phyloP scores from a whole-genome alignment of 805 yeast species.

The Hyphopichia homilentoma region DNA sequence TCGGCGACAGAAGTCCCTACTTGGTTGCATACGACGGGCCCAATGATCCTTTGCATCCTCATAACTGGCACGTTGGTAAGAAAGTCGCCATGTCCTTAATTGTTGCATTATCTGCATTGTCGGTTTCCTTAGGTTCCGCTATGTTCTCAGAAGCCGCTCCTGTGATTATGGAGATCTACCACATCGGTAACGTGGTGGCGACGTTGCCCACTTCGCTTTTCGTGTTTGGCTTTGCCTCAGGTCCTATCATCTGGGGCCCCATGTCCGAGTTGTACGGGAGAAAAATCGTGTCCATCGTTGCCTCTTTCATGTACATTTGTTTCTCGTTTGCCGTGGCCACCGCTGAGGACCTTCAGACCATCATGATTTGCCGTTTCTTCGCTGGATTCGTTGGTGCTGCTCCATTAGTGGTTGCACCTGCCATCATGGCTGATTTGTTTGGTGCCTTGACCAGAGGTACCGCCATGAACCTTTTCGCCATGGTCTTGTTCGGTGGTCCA shows the following conservation, averaged over 20 bases:
- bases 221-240: constrained; percentile 91
- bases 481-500: constrained; percentile 78
- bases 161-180: constrained; percentile 44
- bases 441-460: constrained; percentile 64
- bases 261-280: constrained; percentile 32
- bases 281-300: constrained; percentile 39
- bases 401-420: constrained; percentile 81
- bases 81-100: constrained; percentile 21
- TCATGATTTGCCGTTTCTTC: constrained; percentile 74
- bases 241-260: constrained; percentile 79
- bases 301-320: constrained; percentile 34
- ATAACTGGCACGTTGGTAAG: constrained; percentile 53
- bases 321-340: constrained; percentile 65
- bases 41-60: constrained; percentile 75
- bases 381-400: constrained; percentile 83
- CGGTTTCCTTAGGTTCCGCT: constrained; percentile 78
- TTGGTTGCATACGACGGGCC: constrained; percentile 75
- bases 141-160: constrained; percentile 63
- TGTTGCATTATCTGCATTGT: constrained; percentile 30
- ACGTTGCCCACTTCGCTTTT: constrained; percentile 73
- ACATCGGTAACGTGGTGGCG: constrained; percentile 65
- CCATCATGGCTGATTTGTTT: constrained; percentile 80
- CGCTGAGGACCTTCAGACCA: constrained; percentile 74
- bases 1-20: constrained; percentile 28
- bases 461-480: constrained; percentile 67